These are phyloP conservation scores for Pythium phragmiticola DNA, from an alignment of 352 stramenopile species.

Conservation along the genomic window DNA sequence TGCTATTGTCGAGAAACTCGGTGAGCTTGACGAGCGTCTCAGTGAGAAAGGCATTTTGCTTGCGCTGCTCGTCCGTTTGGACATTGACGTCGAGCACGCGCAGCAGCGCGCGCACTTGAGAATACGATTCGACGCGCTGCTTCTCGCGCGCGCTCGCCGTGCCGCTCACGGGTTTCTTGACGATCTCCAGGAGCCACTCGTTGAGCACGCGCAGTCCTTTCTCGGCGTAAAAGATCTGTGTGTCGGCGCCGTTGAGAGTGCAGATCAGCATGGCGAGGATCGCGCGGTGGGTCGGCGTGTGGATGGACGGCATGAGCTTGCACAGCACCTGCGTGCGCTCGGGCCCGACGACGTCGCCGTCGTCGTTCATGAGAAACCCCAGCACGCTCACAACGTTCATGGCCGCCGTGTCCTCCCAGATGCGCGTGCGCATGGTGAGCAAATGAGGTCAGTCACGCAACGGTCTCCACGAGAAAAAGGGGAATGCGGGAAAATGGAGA, in stretches of 20 bases:
- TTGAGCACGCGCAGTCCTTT: constrained; percentile 74
- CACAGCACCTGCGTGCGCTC: constrained; percentile 78
- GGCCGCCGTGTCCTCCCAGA: constrained; percentile 73
- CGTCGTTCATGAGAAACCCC: constrained; percentile 80
- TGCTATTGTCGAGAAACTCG: constrained; percentile 61
- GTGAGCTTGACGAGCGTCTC: constrained; percentile 60
- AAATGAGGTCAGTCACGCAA: not conserved
- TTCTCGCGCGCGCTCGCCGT: constrained; percentile 48
- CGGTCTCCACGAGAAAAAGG: not conserved
- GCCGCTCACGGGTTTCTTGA: constrained; percentile 28
- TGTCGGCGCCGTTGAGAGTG: constrained; percentile 67
- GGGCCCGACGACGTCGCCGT: constrained; percentile 66
- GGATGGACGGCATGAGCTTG: constrained; percentile 84
- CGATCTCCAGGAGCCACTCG: constrained; percentile 62
- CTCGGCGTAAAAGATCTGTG: constrained; percentile 72
- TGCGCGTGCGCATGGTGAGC: constrained; percentile 57
- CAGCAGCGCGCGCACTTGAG: constrained; percentile 72
- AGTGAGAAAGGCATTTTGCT: constrained; percentile 67
- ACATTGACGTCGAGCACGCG: constrained; percentile 74
- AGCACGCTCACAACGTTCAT: constrained; percentile 84
- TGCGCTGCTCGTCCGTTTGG: constrained; percentile 57
- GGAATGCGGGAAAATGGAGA: not conserved
- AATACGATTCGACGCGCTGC: constrained; percentile 67
- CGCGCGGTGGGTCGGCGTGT: constrained; percentile 73
- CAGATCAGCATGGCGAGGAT: constrained; percentile 75